Base-by-base conservation (phyloP, 305 asterid genomes). In the Rubia tinctorum region DNA sequence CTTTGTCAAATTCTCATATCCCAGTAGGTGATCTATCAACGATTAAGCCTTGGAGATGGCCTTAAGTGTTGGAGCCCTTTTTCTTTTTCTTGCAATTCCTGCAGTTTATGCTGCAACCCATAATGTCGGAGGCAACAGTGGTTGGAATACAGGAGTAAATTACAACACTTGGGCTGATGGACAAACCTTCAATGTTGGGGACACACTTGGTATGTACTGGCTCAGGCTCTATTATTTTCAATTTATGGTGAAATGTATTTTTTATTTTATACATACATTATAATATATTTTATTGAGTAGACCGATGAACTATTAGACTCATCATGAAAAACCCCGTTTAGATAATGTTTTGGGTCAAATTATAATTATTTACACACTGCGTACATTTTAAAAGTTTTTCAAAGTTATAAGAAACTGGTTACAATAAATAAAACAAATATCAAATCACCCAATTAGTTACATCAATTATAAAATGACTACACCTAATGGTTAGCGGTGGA, bases 101-200 rank as follows among this genome's bases (percentile, higher is more conserved):
- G 53, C 71, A 37, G 76, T 75, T 22, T 71, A 68, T 56, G 82
- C 72, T 53, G 79, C 68, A 27, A 79, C 72, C 61, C 76, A 74
- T 66, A n/a, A 20, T 34, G 86, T 82, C 42, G 86, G 86, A 11
- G 86, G 70, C 53, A 58, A 25, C 62, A n/a, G 20, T 12, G 84
- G 82, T 18, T 82, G 86, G 84, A 68, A 69, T 27, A 71, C 58
- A 0, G 56, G 64, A 4, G 71, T 34, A 15, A 71, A 72, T 71
- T 79, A 82, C 14, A 25, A 23, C 44, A 18, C 60, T 74, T 82
- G 86, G 86, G 80, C 82, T 62, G 12, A 79, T 13, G 75, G 73
- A 62, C 47, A 82, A 56, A 79, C 76, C 59, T 79, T 82, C 65
- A 80, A 27, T 18, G 74, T 74, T 20, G 83, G 82, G 2, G 86